These are phyloP conservation scores for Cutaneotrichosporon cyanovorans DNA, from an alignment of 1,284 basidiomycete species.

Conservation along the genomic window DNA sequence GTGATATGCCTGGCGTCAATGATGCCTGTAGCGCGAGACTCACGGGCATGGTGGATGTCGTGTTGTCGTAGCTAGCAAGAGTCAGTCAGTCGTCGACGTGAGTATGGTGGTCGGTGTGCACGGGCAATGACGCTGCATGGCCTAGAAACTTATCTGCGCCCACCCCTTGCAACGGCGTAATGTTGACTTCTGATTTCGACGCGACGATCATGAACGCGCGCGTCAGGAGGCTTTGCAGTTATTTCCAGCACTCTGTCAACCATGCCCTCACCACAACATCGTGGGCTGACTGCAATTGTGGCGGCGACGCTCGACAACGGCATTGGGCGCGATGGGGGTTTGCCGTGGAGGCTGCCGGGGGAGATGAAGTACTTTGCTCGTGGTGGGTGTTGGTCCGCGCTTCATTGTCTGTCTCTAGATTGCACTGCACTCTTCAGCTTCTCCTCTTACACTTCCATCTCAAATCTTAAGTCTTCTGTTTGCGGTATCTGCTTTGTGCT, in stretches of 20 bases:
- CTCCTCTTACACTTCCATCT: too few species aligned
- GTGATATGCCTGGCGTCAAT: slow-evolving; percentile 73
- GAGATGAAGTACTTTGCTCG: slow-evolving; percentile 92
- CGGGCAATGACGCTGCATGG: slow-evolving; percentile 11
- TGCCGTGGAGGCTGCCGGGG: slow-evolving; percentile 83
- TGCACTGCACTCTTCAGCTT: too few species aligned
- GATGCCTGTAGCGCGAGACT: slow-evolving; percentile 4
- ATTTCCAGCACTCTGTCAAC: background rate
- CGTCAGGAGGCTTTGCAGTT: background rate
- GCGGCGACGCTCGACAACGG: slow-evolving; percentile 82
- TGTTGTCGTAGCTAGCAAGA: too few species aligned
- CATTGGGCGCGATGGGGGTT: slow-evolving; percentile 64
- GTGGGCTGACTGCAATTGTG: slow-evolving; percentile 73
- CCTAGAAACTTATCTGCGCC: background rate
- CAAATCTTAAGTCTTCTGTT: too few species aligned
- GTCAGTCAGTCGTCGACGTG: background rate
- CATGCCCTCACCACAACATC: slow-evolving; percentile 1
- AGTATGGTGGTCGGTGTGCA: background rate
- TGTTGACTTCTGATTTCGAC: background rate
- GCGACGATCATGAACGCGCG: background rate
- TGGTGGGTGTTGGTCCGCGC: too few species aligned
- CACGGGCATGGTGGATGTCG: slow-evolving; percentile 19
- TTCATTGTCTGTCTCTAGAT: too few species aligned
- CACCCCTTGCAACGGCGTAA: slow-evolving; percentile 2
- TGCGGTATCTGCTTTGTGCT: background rate